These are phyloP conservation scores for Phytophthora fragariaefolia DNA, from an alignment of 352 stramenopile genomes.

Conservation along the genomic window DNA sequence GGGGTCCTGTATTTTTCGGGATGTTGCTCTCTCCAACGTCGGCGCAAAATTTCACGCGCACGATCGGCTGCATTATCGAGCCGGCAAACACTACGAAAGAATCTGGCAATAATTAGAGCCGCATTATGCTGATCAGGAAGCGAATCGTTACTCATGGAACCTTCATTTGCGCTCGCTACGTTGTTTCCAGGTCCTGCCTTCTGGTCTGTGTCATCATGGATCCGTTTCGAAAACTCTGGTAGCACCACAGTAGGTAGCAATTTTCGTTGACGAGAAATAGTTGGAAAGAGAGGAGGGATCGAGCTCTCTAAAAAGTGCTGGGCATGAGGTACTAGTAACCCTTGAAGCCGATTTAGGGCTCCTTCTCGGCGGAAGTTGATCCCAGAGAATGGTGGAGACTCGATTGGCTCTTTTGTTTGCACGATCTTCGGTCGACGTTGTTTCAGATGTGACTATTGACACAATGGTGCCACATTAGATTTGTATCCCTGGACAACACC, in stretches of 20 bases:
- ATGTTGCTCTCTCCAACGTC: conserved; percentile 37
- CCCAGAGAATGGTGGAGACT: not conserved
- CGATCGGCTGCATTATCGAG: conserved; percentile 37
- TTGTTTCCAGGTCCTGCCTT: not conserved
- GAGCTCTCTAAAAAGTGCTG: not conserved
- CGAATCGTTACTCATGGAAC: not conserved
- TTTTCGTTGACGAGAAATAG: not conserved
- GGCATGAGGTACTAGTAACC: conserved; percentile 2
- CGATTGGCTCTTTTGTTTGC: not conserved
- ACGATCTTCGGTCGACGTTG: not conserved
- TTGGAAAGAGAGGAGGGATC: not conserved
- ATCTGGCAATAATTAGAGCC: conserved; percentile 65
- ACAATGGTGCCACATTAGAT: no score
- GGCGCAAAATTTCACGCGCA: conserved; percentile 37
- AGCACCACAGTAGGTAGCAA: not conserved
- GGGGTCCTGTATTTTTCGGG: conserved; percentile 29
- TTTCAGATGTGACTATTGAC: conserved; percentile 1
- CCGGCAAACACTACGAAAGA: conserved; percentile 48
- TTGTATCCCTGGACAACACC: no score
- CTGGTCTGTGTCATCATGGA: not conserved
- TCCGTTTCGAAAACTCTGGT: not conserved
- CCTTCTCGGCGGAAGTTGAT: conserved; percentile 13
- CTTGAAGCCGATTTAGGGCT: conserved; percentile 6
- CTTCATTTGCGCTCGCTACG: not conserved
- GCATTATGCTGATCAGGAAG: conserved; percentile 37